These are phyloP conservation scores for Ceratopteris richardii DNA, from an alignment of 75 land plant species.

Conservation along the genomic window DNA sequence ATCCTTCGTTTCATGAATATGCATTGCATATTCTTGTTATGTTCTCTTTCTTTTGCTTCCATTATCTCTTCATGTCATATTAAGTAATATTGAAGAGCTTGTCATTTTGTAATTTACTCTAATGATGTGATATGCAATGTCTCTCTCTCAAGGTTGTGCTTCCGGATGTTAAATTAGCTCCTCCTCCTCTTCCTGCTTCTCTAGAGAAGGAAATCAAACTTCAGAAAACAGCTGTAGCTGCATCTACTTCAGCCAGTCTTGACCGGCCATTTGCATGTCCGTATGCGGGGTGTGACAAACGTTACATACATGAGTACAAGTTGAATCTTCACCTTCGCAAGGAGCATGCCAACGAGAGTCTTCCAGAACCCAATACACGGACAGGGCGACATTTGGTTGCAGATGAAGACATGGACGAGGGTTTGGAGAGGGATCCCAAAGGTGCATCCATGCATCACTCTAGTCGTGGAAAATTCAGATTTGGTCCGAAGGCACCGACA, in stretches of 20 bases:
- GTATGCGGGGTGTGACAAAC: slow-evolving; percentile 79
- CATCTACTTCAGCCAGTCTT: slow-evolving; percentile 34
- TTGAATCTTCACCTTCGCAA: slow-evolving; percentile 81
- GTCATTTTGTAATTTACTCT: too few species aligned
- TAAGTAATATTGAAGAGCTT: too few species aligned
- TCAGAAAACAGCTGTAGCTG: slow-evolving; percentile 35
- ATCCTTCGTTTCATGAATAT: too few species aligned
- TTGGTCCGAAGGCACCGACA: slow-evolving; percentile 44
- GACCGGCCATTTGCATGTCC: slow-evolving; percentile 91
- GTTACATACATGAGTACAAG: slow-evolving; percentile 95
- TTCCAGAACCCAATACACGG: slow-evolving; percentile 18
- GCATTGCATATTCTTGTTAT: too few species aligned
- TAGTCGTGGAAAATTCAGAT: slow-evolving; percentile 32
- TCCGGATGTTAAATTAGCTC: slow-evolving; percentile 2
- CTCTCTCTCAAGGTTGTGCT: not conserved
- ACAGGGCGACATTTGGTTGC: slow-evolving; percentile 25
- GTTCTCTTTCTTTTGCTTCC: too few species aligned
- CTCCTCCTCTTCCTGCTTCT: slow-evolving; percentile 16
- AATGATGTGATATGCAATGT: too few species aligned
- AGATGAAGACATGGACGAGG: slow-evolving; percentile 59
- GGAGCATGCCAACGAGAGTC: slow-evolving; percentile 58
- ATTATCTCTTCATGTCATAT: too few species aligned
- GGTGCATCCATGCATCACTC: slow-evolving; percentile 1
- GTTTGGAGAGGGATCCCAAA: slow-evolving; percentile 6
- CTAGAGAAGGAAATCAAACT: slow-evolving; percentile 29